Evolutionary conservation across 495 filamentous ascomycete genomes (phyloP).

Genomic region (Monascus purpureus): DNA sequence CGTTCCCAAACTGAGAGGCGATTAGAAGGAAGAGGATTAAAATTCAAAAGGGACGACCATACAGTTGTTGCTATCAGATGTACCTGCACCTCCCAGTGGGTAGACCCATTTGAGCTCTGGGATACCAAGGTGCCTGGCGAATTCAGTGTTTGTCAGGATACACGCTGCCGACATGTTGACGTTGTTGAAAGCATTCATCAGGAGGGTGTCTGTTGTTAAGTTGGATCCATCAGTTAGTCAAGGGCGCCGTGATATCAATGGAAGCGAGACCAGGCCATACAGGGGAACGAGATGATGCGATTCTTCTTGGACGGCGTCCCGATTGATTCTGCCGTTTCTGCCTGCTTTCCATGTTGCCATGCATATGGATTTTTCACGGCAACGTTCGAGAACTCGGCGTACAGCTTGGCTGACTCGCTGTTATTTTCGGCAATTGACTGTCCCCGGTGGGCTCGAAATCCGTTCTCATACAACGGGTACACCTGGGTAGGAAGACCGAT

Average conservation of each 20-base stretch:
- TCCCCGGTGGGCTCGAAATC: conserved; percentile 30
- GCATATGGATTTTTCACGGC: conserved; percentile 28
- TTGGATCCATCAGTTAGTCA: too few species aligned
- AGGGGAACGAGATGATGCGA: conserved; percentile 41
- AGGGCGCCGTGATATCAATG: neutral
- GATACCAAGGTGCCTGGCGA: conserved; percentile 34
- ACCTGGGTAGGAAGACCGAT: conserved; percentile 39
- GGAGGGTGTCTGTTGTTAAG: conserved; percentile 45
- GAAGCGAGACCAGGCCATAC: conserved; percentile 9
- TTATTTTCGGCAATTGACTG: conserved; percentile 36
- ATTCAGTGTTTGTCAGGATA: conserved; percentile 34
- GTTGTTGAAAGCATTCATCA: conserved; percentile 50
- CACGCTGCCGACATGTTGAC: conserved; percentile 40
- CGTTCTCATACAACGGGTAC: conserved; percentile 42
- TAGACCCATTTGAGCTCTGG: conserved; percentile 39
- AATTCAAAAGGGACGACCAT: conserved; percentile 6
- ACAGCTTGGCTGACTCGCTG: conserved; percentile 31
- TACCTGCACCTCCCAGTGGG: conserved; percentile 39
- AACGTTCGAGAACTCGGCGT: conserved; percentile 34
- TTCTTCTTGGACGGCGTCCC: conserved; percentile 32
- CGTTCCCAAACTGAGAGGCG: conserved; percentile 36
- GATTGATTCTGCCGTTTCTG: conserved; percentile 23
- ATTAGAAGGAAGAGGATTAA: too few species aligned
- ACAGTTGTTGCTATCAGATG: conserved; percentile 33
- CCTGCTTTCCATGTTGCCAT: conserved; percentile 30